Evolutionary conservation across 116 monocot genomes (phyloP), one percentile per base, ranked within the genome.

Genomic region (Zostera marina): DNA sequence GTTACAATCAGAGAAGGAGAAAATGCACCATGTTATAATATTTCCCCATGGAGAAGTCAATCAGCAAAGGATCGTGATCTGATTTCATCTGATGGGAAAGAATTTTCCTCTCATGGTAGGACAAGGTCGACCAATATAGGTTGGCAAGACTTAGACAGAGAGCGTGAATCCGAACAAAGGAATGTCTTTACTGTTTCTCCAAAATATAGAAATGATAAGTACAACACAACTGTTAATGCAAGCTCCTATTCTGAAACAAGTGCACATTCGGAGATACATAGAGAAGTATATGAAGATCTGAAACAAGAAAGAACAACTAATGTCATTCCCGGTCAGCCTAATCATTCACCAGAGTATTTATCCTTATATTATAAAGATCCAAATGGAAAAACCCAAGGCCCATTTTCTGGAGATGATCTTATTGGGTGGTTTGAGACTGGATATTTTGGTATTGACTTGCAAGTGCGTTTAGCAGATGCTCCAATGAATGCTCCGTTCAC

Each of bases 401-500:
- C 98, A 12, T 99, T 99, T 72, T 70, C 81, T 74, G 91, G 91
- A 52, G 69, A 61, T 58, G 87, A 99, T 72, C 54, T 99, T 21
- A 83, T 99, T 64, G 87, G 79, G 42, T 99, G 98, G 98, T 83
- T 83, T 73, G 91, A 99, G 46, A 72, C 85, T 44, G 87, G 86
- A 63, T 99, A 86, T 74, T 99, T 99, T 90, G 98, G 98, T 53
- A 83, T 90, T 43, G 87, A 99, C 58, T 79, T 99, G 73, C 87
- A 61, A 75, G 91, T 99, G 38, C 83, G 98, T 3, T 54, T 77
- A 43, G 78, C 65, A 21, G 58, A 41, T 73, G 78, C 79, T 63
- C 83, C 87, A 3, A 1, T 45, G 42, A 81, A 90, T 78, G 23
- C 73, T 56, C 86, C 86, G 44, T 99, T 86, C 62, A 67, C 67